phyloP scores from a whole-genome alignment of 768 basidiomycete genomes.

The Saitozyma podzolica region DNA sequence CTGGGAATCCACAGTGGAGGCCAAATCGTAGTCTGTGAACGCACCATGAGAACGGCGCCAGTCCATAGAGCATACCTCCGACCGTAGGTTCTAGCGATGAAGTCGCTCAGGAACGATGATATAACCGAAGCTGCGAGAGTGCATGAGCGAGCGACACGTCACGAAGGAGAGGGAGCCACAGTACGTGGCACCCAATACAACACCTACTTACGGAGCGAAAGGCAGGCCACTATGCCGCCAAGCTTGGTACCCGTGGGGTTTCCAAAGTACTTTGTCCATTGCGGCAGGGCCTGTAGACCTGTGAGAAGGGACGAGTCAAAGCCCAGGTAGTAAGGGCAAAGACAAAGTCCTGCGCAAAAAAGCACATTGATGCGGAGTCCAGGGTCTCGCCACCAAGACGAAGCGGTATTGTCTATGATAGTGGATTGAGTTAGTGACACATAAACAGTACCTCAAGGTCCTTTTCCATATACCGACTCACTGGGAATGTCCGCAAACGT shows the following conservation, averaged over 20 bases:
- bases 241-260: conserved; percentile 25
- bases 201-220: conserved; percentile 24
- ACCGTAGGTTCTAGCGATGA: conserved; percentile 22
- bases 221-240: conserved; percentile 28
- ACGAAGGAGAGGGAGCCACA: conserved; percentile 7
- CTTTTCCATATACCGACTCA: no score
- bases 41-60: conserved; percentile 20
- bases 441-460: no score
- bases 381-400: conserved; percentile 22
- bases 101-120: conserved; percentile 28
- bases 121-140: conserved; percentile 27
- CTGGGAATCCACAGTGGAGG: not conserved
- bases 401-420: conserved; percentile 24
- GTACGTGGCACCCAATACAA: not conserved
- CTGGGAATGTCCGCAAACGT: no score
- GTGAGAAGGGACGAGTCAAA: conserved; percentile 17
- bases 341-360: conserved; percentile 19
- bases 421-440: no score
- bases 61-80: conserved; percentile 23
- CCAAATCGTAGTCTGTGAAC: conserved; percentile 5
- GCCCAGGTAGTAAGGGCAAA: conserved; percentile 29
- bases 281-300: conserved; percentile 30
- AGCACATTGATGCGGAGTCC: conserved; percentile 19
- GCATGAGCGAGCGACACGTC: not conserved
- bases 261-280: conserved; percentile 27